Conservation (phyloP, 306 rosid species). For the Trichosanthes truncata region DNA sequence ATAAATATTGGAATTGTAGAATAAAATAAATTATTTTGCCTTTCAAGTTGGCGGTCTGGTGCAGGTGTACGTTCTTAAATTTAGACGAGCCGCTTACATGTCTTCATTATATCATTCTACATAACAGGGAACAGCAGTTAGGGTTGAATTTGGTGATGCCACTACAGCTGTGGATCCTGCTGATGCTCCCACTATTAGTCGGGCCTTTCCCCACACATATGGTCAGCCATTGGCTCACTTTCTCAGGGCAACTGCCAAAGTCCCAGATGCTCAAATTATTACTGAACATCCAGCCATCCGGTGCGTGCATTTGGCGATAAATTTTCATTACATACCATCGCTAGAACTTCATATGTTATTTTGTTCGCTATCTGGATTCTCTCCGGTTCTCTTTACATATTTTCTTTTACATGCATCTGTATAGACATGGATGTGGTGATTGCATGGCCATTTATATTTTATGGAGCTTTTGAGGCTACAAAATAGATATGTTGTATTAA, state of each 20-base stretch:
- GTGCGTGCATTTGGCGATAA: slow-evolving; percentile 18
- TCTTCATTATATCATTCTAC: slow-evolving; percentile 8
- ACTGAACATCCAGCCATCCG: slow-evolving; percentile 68
- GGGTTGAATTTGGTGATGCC: slow-evolving; percentile 91
- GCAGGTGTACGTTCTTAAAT: neutral
- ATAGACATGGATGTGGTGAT: neutral
- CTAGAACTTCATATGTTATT: neutral
- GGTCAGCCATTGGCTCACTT: slow-evolving; percentile 96
- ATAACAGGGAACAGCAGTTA: slow-evolving; percentile 76
- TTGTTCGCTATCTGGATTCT: neutral
- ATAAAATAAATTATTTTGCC: neutral
- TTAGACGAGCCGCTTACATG: neutral
- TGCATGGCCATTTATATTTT: neutral
- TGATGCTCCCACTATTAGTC: slow-evolving; percentile 49
- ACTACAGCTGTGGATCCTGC: slow-evolving; percentile 69
- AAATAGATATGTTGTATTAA: neutral
- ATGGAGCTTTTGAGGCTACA: neutral
- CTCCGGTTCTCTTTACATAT: slow-evolving; percentile 10
- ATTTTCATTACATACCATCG: neutral
- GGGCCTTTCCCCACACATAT: slow-evolving; percentile 65
- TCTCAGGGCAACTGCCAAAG: slow-evolving; percentile 86
- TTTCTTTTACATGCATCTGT: neutral
- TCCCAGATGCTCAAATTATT: slow-evolving; percentile 87
- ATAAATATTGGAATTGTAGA: neutral
- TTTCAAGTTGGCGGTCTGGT: neutral